Evolutionary conservation across 2,329 filamentous ascomycete genomes (phyloP), one percentile per base, ranked within the genome.

Genomic region (Fusarium globosum): DNA sequence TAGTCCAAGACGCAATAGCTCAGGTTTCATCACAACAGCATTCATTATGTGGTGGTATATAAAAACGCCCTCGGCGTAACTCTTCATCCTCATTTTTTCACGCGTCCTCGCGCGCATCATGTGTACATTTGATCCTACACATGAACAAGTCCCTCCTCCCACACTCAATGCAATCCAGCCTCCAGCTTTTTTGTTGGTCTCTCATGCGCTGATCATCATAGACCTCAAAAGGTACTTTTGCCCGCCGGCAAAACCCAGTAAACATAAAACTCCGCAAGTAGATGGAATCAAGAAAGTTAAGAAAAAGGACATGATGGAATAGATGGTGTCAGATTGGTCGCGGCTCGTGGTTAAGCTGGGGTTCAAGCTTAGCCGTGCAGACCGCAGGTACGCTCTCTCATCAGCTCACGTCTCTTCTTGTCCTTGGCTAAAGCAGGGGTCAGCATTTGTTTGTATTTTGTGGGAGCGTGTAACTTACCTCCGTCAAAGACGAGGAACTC

Each of bases 401-500:
- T 93, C 77, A 91, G 77, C 76, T 89, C 89, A 83, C 90, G 88
- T 78, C 92, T 87, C 79, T 89, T 85, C 83, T 89, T 89, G 77
- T 94, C 92, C 83, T 92, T 93, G 73, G 83, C 92, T 93, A 75
- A 79, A 51, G 33, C 35, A 66, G 67, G 12, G 59, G 79, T 88
- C 77, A 88, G 82, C 66, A 76, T 69, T 53, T 38, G 21, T 35
- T 61, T 18, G 6, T 10, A 36, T 14, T 56, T 20, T 16, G 9
- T 20, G 28, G 36, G 28, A 13, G 9, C 5, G 23, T 28, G 38
- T 39, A 66, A 76, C 81, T 75, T 77, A 81, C 81, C 81, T 69
- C 74, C 76, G 45, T 83, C 82, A 52, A 75, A 75, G 30, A 79
- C 73, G 45, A 98, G 87, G 85, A 98, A 98, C 83, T 98, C 96